Evolutionary conservation across 1,139 yeast species (phyloP), one percentile per base, ranked within the genome.

Genomic region (Geotrichum macrosporum): DNA sequence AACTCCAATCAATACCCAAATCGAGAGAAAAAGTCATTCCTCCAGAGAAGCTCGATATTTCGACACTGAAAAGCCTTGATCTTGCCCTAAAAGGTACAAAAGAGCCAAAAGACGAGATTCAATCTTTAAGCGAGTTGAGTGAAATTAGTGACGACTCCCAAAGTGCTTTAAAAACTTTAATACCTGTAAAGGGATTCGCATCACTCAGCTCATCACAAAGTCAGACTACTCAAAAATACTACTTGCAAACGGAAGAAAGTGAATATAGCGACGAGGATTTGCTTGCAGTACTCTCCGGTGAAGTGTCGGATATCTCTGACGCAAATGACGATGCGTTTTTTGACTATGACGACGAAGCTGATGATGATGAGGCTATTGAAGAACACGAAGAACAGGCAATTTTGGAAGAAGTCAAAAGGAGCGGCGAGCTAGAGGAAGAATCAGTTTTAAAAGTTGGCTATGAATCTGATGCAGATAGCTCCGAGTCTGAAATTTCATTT

Each of bases 321-420:
- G 15, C 32, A 29, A 15, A 20, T 3, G 22, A 30, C 5, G 35
- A 33, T 12, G 43, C 33, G 12, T 34, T 46, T 22, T 39, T 20
- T 16, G 45, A 41, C 9, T 39, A 27, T 27, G 27, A 24, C 10
- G 48, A 46, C 22, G 47, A 44, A 32, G 47, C 47, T 21, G 47
- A 44, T 21, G 45, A 46, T 22, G 48, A 46, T 21, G 34, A 46
- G 22, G 44, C 45, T 20, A 35, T 46, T 18, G 48, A 46, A 19
- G 44, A 46, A 24, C 63, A 60, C 21, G 72, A 68, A 50, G 72
- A 67, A 45, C 60, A 57, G 35, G 68, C 67, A 20, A 65, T 68
- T 44, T 59, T 63, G 10, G 60, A 63, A 35, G 71, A 68, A 39
- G 52, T 63, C 21, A 53, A 58, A 22, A 50, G 55, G 8, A 52